Conservation (phyloP, 1,139 yeast species). For the Hyphopichia wangnamkhiaoensis region DNA sequence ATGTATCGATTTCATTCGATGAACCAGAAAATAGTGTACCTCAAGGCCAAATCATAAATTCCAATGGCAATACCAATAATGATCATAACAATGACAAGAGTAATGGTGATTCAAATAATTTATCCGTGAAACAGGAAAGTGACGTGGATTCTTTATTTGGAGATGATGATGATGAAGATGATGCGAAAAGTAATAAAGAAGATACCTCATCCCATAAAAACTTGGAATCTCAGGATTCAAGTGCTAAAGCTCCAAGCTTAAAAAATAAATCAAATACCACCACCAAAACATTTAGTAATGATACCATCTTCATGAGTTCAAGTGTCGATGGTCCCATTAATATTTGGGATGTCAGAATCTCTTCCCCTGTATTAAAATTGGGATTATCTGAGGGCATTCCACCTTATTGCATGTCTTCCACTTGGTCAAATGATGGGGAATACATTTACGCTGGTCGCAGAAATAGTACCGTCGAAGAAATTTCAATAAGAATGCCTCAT, state of each 20-base stretch:
- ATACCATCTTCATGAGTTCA: conserved; percentile 71
- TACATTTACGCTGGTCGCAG: conserved; percentile 82
- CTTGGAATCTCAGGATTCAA: no score
- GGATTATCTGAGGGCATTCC: conserved; percentile 70
- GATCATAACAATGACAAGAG: conserved; percentile 1
- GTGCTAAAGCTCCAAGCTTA: conserved; percentile 8
- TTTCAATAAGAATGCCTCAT: conserved; percentile 66
- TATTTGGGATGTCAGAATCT: conserved; percentile 76
- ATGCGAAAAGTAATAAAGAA: no score
- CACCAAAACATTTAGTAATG: conserved; percentile 40
- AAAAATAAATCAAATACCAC: conserved; percentile 13
- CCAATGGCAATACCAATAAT: conserved; percentile 11
- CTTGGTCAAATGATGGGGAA: conserved; percentile 88
- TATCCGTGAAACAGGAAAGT: conserved; percentile 23
- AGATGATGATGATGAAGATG: conserved; percentile 63
- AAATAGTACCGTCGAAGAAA: conserved; percentile 85
- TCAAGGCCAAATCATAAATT: conserved; percentile 4
- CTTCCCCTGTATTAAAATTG: conserved; percentile 48
- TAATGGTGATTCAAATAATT: not conserved
- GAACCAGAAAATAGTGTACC: conserved; percentile 15
- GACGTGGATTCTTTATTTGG: conserved; percentile 84
- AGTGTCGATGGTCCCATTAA: conserved; percentile 81
- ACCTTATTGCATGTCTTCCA: conserved; percentile 94
- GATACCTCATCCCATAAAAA: no score
- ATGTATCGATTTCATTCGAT: conserved; percentile 19